Percentiles rank a stretch among this genome's conserved stretches.
These are phyloP conservation scores for Fusarium brachygibbosum DNA, from an alignment of 2,329 filamentous ascomycete species.

Conservation along the genomic window DNA sequence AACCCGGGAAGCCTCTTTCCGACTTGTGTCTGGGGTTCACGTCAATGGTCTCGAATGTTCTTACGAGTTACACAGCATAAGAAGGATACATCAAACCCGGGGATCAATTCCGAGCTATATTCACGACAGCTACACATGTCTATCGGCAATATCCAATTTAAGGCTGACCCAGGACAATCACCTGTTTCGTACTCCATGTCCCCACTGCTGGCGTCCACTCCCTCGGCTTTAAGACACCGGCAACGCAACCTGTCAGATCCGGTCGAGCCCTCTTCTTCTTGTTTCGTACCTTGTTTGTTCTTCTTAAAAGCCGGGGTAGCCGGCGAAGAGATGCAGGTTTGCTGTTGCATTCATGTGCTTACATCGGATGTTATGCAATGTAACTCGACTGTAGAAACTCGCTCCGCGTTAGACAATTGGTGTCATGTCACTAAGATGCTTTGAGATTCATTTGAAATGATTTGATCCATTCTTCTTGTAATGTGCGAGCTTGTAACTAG, in stretches of 20 bases:
- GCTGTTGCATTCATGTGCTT: neutral
- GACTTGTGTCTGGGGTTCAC: neutral
- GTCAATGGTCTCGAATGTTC: neutral
- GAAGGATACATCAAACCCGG: too few relatives aligned
- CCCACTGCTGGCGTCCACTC: neutral
- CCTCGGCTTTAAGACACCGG: conserved; percentile 19
- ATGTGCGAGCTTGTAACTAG: conserved; percentile 17
- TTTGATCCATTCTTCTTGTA: conserved; percentile 3
- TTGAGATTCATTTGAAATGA: neutral
- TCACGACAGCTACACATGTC: neutral
- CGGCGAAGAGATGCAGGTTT: neutral
- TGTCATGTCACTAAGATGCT: neutral
- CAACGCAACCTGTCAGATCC: conserved; percentile 19
- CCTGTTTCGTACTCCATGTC: neutral
- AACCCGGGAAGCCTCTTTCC: neutral
- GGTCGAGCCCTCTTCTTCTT: conserved; percentile 10
- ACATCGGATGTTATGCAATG: neutral
- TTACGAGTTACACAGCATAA: neutral
- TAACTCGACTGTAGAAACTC: neutral
- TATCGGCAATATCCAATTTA: conserved; percentile 18
- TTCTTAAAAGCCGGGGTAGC: neutral
- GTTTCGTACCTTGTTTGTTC: neutral
- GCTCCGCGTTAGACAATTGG: neutral
- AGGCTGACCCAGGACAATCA: conserved; percentile 1
- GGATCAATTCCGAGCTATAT: conserved; percentile 7